Percentiles rank a stretch among this genome's conserved stretches.
These are phyloP conservation scores for Plantago coronopus DNA, from an alignment of 305 asterid genomes.

Conservation along the genomic window DNA sequence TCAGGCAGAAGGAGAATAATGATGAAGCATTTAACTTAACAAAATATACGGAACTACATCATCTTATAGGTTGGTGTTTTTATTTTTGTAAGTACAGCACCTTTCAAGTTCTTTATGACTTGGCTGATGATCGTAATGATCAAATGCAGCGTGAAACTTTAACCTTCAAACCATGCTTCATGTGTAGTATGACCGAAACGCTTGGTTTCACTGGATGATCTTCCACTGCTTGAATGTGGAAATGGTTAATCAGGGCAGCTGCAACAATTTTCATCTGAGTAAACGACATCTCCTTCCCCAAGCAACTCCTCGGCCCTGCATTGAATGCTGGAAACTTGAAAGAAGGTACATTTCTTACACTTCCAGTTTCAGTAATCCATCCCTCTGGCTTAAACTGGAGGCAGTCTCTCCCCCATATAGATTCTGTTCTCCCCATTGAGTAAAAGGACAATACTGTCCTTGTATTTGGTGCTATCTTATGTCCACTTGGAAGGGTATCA, in stretches of 20 bases:
- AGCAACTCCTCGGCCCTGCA: conserved; percentile 41
- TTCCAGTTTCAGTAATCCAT: conserved; percentile 32
- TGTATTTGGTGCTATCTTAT: conserved; percentile 11
- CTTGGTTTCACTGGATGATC: conserved; percentile 24
- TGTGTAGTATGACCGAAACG: conserved; percentile 31
- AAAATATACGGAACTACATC: too few relatives aligned
- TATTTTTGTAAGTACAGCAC: too few relatives aligned
- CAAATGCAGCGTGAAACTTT: conserved; percentile 11
- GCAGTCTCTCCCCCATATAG: conserved; percentile 41
- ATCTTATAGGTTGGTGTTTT: too few relatives aligned
- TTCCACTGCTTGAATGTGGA: conserved; percentile 20
- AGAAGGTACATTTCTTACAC: conserved; percentile 29
- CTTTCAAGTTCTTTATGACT: too few relatives aligned
- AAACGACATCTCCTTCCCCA: conserved; percentile 38
- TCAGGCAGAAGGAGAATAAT: too few relatives aligned
- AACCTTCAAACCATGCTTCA: conserved; percentile 34
- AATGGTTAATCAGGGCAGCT: conserved; percentile 27
- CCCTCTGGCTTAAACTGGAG: conserved; percentile 38
- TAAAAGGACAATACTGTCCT: conserved; percentile 27
- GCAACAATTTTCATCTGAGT: conserved; percentile 38
- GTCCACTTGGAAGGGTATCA: conserved; percentile 38
- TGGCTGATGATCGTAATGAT: neutral
- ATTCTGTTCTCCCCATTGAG: conserved; percentile 40
- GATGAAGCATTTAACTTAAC: too few relatives aligned
- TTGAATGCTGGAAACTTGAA: conserved; percentile 36